Base-by-base conservation (phyloP, 2,329 filamentous ascomycete genomes). In the Huntiella moniliformis region DNA sequence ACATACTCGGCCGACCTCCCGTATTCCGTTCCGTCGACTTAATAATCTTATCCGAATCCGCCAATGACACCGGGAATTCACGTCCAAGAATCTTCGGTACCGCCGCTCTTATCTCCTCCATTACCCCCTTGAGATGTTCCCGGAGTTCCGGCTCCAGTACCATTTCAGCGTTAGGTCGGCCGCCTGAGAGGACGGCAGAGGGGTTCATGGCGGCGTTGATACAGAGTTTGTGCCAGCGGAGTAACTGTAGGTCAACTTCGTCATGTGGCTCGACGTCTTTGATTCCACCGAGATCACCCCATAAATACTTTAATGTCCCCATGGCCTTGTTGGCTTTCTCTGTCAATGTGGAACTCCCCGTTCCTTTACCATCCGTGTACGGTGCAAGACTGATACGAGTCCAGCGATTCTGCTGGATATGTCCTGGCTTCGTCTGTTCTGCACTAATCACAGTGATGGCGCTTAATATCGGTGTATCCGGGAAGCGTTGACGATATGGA, bases 201-300 rank as follows among this genome's bases (percentile, higher is more conserved):
- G 79, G 78, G 60, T 84, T 84, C 69, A 83, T 80, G 44, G 76
- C 73, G 0, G 78, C 76, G 58, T 84, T 84, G 64, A 84, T 82
- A 54, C 76, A 78, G 51, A 83, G 72, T 59, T 84, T 84, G 59
- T 83, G 79, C 79, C 79, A 84, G 17, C 79, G 67, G 13, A 83
- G 71, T 37, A 74, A 70, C 59, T 84, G 80, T 39, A 84, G 63
- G 50, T 74, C 77, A 31, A 74, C 62, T 57, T 82, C 76, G 40
- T 72, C 67, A 53, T 79, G 74, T 5, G 70, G 63, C 50, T 77
- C 71, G 4, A 77, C 75, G 58, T 84, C 79, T 49, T 68, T 68
- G 52, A 84, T 73, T 1, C 71, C 71, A 34, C 77, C 78, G 12
- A 70, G 60, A 35, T 56, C 54, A 5, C 63, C 62, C 57, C 77